phyloP scores from a whole-genome alignment of 768 basidiomycete genomes.

The Gelatoporia subvermispora region DNA sequence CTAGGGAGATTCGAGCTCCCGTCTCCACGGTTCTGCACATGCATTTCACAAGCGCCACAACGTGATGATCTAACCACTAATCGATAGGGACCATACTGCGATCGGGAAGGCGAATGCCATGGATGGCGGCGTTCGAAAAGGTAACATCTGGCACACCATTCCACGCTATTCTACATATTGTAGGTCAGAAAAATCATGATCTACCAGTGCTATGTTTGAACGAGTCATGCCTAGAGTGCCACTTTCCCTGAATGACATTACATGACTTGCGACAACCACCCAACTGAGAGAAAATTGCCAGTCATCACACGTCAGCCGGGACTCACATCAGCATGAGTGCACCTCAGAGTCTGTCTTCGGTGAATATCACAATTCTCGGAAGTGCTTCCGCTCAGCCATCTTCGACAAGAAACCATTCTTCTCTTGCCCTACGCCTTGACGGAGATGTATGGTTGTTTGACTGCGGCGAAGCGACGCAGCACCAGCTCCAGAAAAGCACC shows the following conservation, averaged over 20 bases:
- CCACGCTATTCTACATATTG: too few species aligned
- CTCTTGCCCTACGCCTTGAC: constrained; percentile 60
- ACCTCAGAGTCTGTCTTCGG: constrained; percentile 9
- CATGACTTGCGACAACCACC: too few species aligned
- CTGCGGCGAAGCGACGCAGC: constrained; percentile 81
- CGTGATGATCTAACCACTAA: constrained; percentile 11
- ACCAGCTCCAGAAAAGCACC: constrained; percentile 63
- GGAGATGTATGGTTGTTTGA: constrained; percentile 81
- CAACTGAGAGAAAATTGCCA: too few species aligned
- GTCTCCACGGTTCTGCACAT: constrained; percentile 5
- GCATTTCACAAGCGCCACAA: constrained; percentile 1
- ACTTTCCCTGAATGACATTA: too few species aligned
- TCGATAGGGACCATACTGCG: constrained; percentile 3
- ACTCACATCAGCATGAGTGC: neutral
- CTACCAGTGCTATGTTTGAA: too few species aligned
- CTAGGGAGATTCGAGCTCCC: constrained; percentile 9
- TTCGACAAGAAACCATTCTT: constrained; percentile 71
- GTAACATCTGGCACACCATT: too few species aligned
- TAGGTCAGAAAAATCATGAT: too few species aligned
- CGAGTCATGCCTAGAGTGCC: too few species aligned
- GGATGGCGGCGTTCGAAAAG: too few species aligned
- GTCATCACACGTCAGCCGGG: too few species aligned
- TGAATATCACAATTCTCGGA: constrained; percentile 72
- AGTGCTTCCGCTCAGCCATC: constrained; percentile 82
- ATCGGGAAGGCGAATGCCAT: too few species aligned